phyloP scores from a whole-genome alignment of 2,329 filamentous ascomycete genomes.

The Monilinia vaccinii-corymbosi region DNA sequence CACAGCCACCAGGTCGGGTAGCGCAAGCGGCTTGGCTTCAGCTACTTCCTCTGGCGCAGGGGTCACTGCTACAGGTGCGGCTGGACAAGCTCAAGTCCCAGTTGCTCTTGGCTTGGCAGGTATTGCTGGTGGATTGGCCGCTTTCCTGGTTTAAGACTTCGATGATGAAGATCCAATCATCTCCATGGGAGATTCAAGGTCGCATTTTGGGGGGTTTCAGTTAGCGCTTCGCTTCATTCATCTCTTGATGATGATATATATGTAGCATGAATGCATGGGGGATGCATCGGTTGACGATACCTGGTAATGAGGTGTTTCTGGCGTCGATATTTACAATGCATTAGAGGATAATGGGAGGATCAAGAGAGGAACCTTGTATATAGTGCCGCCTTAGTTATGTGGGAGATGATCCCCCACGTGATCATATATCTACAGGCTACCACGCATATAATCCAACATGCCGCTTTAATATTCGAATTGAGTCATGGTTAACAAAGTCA shows the following conservation, averaged over 20 bases:
- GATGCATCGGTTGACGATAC: background rate
- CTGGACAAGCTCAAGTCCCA: slow-evolving; percentile 7
- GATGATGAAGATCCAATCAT: background rate
- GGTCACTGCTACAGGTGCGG: slow-evolving; percentile 9
- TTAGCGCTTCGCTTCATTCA: background rate
- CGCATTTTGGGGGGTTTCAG: background rate
- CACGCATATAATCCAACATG: no score
- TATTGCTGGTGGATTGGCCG: slow-evolving; percentile 17
- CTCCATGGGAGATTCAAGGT: background rate
- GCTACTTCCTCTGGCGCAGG: background rate
- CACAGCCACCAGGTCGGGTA: background rate
- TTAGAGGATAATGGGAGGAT: background rate
- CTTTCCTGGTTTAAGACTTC: slow-evolving; percentile 17
- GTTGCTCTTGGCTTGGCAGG: slow-evolving; percentile 12
- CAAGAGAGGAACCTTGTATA: no score
- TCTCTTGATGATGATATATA: background rate
- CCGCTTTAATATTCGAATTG: no score
- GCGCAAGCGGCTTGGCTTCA: background rate
- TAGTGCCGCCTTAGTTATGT: no score
- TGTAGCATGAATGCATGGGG: background rate
- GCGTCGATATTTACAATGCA: background rate
- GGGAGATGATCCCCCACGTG: no score
- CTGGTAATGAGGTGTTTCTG: background rate
- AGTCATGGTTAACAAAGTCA: no score
- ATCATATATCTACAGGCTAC: no score